phyloP scores from a whole-genome alignment of 1,139 yeast species.

The Taphrina flavorubra region DNA sequence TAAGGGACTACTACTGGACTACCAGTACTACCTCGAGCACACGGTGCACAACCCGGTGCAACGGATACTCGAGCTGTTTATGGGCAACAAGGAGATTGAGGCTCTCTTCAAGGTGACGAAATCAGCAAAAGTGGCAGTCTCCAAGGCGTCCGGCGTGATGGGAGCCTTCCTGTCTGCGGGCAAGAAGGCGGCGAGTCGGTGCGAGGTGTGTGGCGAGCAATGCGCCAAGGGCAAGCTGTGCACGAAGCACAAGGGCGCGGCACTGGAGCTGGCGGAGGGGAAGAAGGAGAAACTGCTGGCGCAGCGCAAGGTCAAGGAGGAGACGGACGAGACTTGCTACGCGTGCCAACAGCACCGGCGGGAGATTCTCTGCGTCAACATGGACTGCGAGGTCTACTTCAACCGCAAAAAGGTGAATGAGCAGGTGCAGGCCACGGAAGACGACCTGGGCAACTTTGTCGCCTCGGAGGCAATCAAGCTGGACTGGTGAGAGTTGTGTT shows the following conservation, averaged over 20 bases:
- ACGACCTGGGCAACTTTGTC: slow-evolving; percentile 4
- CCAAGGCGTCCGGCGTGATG: slow-evolving; percentile 39
- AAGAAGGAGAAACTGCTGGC: slow-evolving; percentile 16
- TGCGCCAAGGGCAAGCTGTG: slow-evolving; percentile 31
- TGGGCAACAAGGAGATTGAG: slow-evolving; percentile 33
- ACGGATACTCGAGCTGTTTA: slow-evolving; percentile 33
- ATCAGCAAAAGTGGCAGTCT: slow-evolving; percentile 29
- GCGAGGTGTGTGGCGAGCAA: slow-evolving; percentile 37
- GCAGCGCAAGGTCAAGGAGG: slow-evolving; percentile 2
- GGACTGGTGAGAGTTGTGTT: slow-evolving; percentile 28
- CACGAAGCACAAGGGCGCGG: slow-evolving; percentile 10
- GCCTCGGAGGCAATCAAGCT: slow-evolving; percentile 23
- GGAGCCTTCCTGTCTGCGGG: slow-evolving; percentile 39
- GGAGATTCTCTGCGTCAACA: slow-evolving; percentile 25
- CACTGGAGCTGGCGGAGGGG: slow-evolving; percentile 2
- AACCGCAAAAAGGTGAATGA: slow-evolving; percentile 24
- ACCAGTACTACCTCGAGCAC: slow-evolving; percentile 36
- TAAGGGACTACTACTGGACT: slow-evolving; percentile 30
- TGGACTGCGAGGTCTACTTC: slow-evolving; percentile 37
- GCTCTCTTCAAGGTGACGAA: slow-evolving; percentile 28
- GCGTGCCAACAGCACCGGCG: slow-evolving; percentile 32
- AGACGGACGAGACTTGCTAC: slow-evolving; percentile 20
- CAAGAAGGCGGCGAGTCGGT: slow-evolving; percentile 31
- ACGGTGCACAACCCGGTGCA: slow-evolving; percentile 36
- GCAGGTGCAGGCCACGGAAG: slow-evolving; percentile 15